Base-by-base conservation (phyloP, 1,139 yeast species). In the Yamadazyma membranifaciens region DNA sequence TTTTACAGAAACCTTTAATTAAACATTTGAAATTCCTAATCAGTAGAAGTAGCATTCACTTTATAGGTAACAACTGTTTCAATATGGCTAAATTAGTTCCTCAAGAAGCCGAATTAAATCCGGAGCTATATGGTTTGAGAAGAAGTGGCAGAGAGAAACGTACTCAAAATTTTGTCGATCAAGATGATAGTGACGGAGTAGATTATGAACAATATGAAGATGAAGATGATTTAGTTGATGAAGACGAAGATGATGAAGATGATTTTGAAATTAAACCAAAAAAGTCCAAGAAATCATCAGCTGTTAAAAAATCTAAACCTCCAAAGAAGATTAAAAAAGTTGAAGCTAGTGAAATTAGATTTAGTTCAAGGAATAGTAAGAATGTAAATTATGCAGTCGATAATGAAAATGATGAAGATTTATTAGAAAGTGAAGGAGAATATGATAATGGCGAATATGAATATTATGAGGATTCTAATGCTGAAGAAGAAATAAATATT, bases 61-160 rank as follows among this genome's bases (percentile, higher is more conserved):
- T 20, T 20, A 20, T 5, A 34, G 24, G 17, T 17, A 7, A 25
- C 7, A 20, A 20, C 24, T 20, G 24, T 20, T 20, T 20, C 24
- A 20, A 7, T 2, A 42, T 36, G 42, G 35, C 33, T 3, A 42
- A 42, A 28, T 38, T 31, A 6, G 33, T 50, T 14, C 51, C 71
- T 3, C 67, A 70, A 35, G 81, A 75, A 44, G 73, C 76, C 16
- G 67, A 67, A 40, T 63, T 70, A 40, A 80, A 88, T 60, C 98
- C 98, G 2, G 96, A 88, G 62, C 75, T 92, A 26, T 92, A 91
- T 55, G 98, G 98, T 3, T 73, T 92, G 45, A 79, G 98, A 59
- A 77, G 98, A 53, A 86, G 95, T 27, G 83, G 85, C 34, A 76
- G 98, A 52, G 83, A 87, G 15, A 77, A 82, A 49, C 57, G 61